Percentiles rank a stretch among this genome's conserved stretches.
Evolutionary conservation across 768 basidiomycete species (phyloP).

Genomic region (Leccinum aurantiacum): DNA sequence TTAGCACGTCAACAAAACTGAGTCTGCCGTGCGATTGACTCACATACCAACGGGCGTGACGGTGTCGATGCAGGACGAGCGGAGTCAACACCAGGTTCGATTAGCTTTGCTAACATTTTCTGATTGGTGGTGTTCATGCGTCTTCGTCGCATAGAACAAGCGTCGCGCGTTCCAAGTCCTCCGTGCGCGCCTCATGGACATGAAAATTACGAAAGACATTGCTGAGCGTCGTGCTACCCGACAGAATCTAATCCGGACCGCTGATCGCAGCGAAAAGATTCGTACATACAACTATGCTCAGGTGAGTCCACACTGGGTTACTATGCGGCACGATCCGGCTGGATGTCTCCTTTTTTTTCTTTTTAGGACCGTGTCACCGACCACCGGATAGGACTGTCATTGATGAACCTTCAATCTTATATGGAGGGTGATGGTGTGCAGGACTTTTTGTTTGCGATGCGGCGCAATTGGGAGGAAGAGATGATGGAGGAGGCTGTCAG

Average conservation of each 20-base stretch:
- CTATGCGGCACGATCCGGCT: not conserved
- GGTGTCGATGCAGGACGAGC: slow-evolving; percentile 97
- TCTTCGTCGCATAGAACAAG: slow-evolving; percentile 59
- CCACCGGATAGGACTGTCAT: slow-evolving; percentile 78
- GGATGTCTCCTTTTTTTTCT: not conserved
- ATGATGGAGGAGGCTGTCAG: slow-evolving; percentile 53
- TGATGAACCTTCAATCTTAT: slow-evolving; percentile 63
- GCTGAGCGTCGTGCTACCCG: slow-evolving; percentile 68
- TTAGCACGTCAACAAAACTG: slow-evolving; percentile 97
- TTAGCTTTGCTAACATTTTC: not conserved
- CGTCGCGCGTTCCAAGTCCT: slow-evolving; percentile 93
- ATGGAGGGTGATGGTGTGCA: slow-evolving; percentile 67
- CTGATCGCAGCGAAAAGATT: slow-evolving; percentile 91
- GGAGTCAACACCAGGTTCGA: slow-evolving; percentile 87
- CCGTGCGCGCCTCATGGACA: slow-evolving; percentile 79
- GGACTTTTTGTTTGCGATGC: slow-evolving; percentile 56
- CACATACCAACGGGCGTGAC: slow-evolving; percentile 92
- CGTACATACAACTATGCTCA: slow-evolving; percentile 95
- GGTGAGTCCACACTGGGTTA: slow-evolving; percentile 34
- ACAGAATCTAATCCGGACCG: slow-evolving; percentile 71
- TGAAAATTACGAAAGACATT: slow-evolving; percentile 68
- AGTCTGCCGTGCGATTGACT: slow-evolving; percentile 93
- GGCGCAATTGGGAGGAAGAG: slow-evolving; percentile 54
- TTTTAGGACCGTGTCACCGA: slow-evolving; percentile 87
- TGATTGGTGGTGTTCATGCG: not conserved